Percentiles rank a stretch among this genome's conserved stretches.
phyloP scores from a whole-genome alignment of 768 basidiomycete genomes.

The Rhodotorula graminis region DNA sequence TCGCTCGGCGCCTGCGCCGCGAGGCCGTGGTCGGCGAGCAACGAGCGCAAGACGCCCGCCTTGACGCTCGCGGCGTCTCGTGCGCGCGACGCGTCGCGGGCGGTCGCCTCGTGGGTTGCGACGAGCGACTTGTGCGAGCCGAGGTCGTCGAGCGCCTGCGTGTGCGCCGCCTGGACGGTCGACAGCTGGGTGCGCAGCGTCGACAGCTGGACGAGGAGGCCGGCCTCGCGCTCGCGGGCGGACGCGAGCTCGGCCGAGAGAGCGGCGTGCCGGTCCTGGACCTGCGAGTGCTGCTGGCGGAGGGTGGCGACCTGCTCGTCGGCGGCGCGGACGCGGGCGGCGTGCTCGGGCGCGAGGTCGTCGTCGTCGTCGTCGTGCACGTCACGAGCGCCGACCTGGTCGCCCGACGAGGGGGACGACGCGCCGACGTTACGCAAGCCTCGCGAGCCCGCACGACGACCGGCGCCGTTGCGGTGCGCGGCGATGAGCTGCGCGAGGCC shows the following conservation, averaged over 20 bases:
- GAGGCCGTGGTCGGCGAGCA: conserved; percentile 83
- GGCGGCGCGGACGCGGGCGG: conserved; percentile 25
- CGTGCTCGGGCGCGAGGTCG: neutral
- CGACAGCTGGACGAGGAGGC: conserved; percentile 67
- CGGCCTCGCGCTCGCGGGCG: conserved; percentile 24
- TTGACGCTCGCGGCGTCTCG: conserved; percentile 67
- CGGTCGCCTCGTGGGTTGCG: conserved; percentile 60
- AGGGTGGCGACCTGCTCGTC: conserved; percentile 31
- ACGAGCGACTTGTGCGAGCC: conserved; percentile 68
- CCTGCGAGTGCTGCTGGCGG: conserved; percentile 29
- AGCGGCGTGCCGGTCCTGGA: conserved; percentile 8
- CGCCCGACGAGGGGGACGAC: too few relatives aligned
- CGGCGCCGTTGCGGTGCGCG: conserved; percentile 1
- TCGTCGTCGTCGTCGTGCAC: neutral
- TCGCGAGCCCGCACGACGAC: too few relatives aligned
- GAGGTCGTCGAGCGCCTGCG: conserved; percentile 62
- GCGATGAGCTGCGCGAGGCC: conserved; percentile 33
- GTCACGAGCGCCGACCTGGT: neutral
- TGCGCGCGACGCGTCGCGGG: conserved; percentile 62
- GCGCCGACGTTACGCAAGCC: neutral
- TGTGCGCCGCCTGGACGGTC: conserved; percentile 67
- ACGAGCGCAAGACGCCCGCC: conserved; percentile 70
- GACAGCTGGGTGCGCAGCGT: conserved; percentile 80
- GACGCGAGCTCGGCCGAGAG: conserved; percentile 32
- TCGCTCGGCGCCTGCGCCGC: conserved; percentile 57